Evolutionary conservation across 768 basidiomycete genomes (phyloP).

Genomic region (Lyophyllum semitale): DNA sequence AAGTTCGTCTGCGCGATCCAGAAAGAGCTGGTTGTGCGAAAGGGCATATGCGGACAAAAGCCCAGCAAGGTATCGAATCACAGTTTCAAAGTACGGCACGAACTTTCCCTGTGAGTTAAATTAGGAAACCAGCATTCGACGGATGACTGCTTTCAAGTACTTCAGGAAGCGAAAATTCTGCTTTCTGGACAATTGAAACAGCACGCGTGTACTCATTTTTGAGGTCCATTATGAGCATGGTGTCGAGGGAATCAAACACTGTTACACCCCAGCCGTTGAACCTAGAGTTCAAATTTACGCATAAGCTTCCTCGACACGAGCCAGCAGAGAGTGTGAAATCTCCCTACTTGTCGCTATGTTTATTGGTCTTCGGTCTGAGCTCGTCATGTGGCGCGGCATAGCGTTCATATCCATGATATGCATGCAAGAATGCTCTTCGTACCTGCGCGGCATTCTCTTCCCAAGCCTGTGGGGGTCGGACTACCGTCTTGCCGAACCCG

Average conservation of each 20-base stretch:
- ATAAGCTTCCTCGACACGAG: not conserved
- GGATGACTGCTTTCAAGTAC: constrained; percentile 28
- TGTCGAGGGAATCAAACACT: constrained; percentile 81
- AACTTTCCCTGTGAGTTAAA: constrained; percentile 24
- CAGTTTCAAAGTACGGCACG: constrained; percentile 78
- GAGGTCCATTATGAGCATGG: constrained; percentile 81
- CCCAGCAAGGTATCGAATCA: constrained; percentile 90
- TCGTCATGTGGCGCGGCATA: constrained; percentile 69
- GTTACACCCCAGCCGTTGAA: constrained; percentile 85
- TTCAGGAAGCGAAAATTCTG: constrained; percentile 48
- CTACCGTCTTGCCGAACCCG: constrained; percentile 4
- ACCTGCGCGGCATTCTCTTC: constrained; percentile 54
- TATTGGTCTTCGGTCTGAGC: constrained; percentile 52
- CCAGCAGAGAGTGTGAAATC: not conserved
- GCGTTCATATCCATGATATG: constrained; percentile 64
- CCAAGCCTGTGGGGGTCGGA: constrained; percentile 44
- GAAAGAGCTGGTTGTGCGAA: constrained; percentile 59
- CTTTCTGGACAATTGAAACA: constrained; percentile 49
- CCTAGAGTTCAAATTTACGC: constrained; percentile 31
- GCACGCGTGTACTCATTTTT: constrained; percentile 70
- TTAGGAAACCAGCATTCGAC: not conserved
- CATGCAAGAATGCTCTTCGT: constrained; percentile 63
- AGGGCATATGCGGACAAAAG: constrained; percentile 83
- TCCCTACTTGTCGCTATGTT: constrained; percentile 51
- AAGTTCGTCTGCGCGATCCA: constrained; percentile 77